Conservation (phyloP, 2,329 filamentous ascomycete genomes). For the Aspergillus sp. region DNA sequence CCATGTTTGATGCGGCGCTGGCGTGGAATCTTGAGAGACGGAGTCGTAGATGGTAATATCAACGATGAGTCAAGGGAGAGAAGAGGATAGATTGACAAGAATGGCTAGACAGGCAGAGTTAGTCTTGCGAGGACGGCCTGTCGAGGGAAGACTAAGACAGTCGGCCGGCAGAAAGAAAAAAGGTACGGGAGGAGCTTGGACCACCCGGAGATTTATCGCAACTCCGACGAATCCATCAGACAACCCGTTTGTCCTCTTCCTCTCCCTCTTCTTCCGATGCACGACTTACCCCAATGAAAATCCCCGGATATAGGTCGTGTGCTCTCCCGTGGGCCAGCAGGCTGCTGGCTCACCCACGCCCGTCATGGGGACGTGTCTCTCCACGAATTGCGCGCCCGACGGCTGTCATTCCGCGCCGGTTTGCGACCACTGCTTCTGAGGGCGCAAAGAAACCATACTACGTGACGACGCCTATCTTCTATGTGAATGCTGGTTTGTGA, state of each 20-base stretch:
- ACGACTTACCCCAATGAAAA: conserved; percentile 23
- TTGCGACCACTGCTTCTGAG: conserved; percentile 27
- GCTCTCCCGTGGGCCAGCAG: conserved; percentile 30
- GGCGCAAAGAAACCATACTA: conserved; percentile 75
- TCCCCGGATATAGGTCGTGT: conserved; percentile 28
- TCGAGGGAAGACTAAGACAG: conserved; percentile 2
- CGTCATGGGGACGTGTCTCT: conserved; percentile 31
- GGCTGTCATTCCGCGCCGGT: conserved; percentile 22
- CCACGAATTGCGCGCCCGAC: conserved; percentile 23
- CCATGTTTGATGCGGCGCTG: conserved; percentile 23
- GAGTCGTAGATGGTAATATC: background rate
- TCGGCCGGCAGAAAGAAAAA: conserved; percentile 16
- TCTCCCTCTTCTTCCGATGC: conserved; percentile 7
- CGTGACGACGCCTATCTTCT: conserved; percentile 95
- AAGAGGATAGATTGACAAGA: background rate
- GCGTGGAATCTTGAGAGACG: background rate
- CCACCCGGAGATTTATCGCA: conserved; percentile 29
- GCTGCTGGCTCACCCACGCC: conserved; percentile 19
- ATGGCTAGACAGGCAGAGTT: background rate
- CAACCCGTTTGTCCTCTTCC: conserved; percentile 5
- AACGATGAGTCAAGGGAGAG: background rate
- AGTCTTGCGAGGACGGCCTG: too few species aligned
- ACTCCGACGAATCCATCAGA: conserved; percentile 27
- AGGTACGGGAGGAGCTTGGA: conserved; percentile 33
- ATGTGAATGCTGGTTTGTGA: conserved; percentile 81